Evolutionary conservation across 148 eudicot genomes (phyloP).

Genomic region (Chenopodium album): DNA sequence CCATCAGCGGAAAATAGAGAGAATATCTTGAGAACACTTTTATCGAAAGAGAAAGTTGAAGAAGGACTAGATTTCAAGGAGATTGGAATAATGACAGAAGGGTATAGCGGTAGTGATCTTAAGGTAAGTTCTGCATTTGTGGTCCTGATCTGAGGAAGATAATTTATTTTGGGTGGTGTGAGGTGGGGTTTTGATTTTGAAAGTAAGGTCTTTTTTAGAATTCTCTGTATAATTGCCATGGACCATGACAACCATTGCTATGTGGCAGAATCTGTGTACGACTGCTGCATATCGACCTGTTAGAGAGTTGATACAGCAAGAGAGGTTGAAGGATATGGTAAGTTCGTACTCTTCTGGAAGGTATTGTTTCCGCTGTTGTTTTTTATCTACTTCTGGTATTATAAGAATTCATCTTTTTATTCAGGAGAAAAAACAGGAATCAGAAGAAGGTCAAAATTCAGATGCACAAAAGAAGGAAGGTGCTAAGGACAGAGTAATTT

Average conservation of each 20-base stretch:
- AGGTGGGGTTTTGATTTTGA: background rate
- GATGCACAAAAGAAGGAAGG: slow-evolving; percentile 27
- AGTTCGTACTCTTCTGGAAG: background rate
- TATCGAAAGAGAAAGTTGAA: slow-evolving; percentile 81
- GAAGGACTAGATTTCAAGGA: slow-evolving; percentile 55
- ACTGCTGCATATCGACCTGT: slow-evolving; percentile 98
- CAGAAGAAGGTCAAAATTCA: slow-evolving; percentile 33
- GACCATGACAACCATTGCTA: background rate
- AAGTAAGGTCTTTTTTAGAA: background rate
- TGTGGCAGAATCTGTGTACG: slow-evolving; percentile 73
- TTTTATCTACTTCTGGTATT: background rate
- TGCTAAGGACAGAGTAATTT: slow-evolving; percentile 50
- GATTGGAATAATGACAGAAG: slow-evolving; percentile 83
- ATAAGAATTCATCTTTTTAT: background rate
- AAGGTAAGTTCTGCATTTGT: slow-evolving; percentile 48
- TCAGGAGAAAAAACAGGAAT: slow-evolving; percentile 51
- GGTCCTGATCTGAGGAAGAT: background rate
- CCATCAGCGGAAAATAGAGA: slow-evolving; percentile 79
- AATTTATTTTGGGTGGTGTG: background rate
- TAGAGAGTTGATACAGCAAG: slow-evolving; percentile 83
- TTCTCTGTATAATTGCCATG: background rate
- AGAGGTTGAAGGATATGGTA: slow-evolving; percentile 76
- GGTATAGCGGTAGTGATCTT: slow-evolving; percentile 82
- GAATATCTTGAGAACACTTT: slow-evolving; percentile 76
- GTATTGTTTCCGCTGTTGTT: background rate